Percentiles rank a stretch among this genome's conserved stretches.
phyloP scores from a whole-genome alignment of 139 green algal species.

The Tetradesmus lagerheimii region DNA sequence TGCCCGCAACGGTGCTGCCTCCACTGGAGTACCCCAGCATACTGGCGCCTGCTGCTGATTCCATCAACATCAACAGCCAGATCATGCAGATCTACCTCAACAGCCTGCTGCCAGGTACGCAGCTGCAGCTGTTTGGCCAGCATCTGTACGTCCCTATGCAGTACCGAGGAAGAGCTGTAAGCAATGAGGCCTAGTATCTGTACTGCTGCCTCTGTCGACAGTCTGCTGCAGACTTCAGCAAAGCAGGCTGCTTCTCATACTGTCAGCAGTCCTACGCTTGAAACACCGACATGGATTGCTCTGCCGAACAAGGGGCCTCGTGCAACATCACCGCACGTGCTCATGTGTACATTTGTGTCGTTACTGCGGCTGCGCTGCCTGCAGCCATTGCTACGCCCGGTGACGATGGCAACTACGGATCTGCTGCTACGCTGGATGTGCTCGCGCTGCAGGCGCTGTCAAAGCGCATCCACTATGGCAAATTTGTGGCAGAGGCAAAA shows the following conservation, averaged over 20 bases:
- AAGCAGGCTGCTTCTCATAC: no score
- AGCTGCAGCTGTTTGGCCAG: no score
- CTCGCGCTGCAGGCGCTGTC: slow-evolving; percentile 92
- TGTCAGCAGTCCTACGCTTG: no score
- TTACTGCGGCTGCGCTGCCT: slow-evolving; percentile 40
- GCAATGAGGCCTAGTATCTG: no score
- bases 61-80: slow-evolving; percentile 93
- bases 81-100: slow-evolving; percentile 93
- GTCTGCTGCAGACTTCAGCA: no score
- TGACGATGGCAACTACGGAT: slow-evolving; percentile 98
- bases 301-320: no score
- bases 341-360: no score
- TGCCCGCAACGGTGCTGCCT: slow-evolving; percentile 74
- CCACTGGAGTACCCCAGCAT: slow-evolving; percentile 78
- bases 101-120: slow-evolving; percentile 80
- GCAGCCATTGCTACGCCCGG: slow-evolving; percentile 75
- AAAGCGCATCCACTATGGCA: slow-evolving; percentile 98
- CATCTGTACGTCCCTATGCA: no score
- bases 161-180: no score
- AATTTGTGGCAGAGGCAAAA: slow-evolving; percentile 99
- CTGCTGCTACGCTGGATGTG: slow-evolving; percentile 84
- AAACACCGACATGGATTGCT: no score
- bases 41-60: slow-evolving; percentile 69
- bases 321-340: no score
- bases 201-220: no score